Percentiles rank a stretch among this genome's conserved stretches.
Evolutionary conservation across 192 early-diverging fungal species (phyloP).

Genomic region (Backusella parvicylindrica): DNA sequence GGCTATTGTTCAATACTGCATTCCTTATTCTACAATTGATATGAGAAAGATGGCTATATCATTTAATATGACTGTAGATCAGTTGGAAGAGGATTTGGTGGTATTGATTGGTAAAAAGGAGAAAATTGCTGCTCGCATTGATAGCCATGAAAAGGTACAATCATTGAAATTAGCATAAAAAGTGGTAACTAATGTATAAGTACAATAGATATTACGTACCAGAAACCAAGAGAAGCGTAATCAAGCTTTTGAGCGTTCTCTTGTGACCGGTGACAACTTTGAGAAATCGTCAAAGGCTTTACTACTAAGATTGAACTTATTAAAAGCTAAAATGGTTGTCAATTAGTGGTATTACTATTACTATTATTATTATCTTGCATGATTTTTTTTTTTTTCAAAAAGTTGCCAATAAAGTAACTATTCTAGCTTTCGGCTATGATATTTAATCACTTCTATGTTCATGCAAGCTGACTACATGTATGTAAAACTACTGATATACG

Average conservation of each 20-base stretch:
- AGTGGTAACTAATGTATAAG: neutral
- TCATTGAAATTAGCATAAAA: neutral
- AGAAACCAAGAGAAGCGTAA: conserved; percentile 68
- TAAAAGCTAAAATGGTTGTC: conserved; percentile 43
- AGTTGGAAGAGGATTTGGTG: conserved; percentile 68
- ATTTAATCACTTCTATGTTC: too few relatives aligned
- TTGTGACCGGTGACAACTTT: conserved; percentile 66
- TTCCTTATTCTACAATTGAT: conserved; percentile 77
- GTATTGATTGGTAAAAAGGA: conserved; percentile 66
- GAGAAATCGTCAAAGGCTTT: conserved; percentile 55
- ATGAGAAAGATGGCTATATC: conserved; percentile 72
- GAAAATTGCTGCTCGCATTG: conserved; percentile 71
- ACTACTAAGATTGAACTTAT: conserved; percentile 64
- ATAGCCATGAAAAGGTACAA: conserved; percentile 81
- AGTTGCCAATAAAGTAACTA: too few relatives aligned
- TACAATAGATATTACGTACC: conserved; percentile 56
- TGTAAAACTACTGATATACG: too few relatives aligned
- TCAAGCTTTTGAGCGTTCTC: conserved; percentile 61
- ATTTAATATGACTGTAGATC: conserved; percentile 58
- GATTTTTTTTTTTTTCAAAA: too few relatives aligned
- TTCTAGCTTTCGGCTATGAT: too few relatives aligned
- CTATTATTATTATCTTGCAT: neutral
- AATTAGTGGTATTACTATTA: neutral
- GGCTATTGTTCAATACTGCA: conserved; percentile 80
- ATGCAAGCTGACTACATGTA: too few relatives aligned